Conservation (phyloP, 306 rosid genomes). For the Canavalia gladiata region DNA sequence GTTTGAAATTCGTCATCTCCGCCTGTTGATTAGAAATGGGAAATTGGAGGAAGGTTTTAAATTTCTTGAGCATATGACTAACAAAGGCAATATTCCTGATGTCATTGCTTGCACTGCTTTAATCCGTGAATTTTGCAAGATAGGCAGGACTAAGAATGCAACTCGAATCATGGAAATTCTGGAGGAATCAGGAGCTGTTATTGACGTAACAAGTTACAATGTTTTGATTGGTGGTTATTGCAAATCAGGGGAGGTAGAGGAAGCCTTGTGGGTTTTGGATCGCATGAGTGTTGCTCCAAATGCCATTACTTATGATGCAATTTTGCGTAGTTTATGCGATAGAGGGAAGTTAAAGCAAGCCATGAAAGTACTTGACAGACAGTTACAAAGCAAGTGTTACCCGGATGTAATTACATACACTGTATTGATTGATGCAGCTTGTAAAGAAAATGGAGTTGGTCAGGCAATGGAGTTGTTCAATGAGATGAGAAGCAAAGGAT, state of each 20-base stretch:
- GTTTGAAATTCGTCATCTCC: slow-evolving; percentile 62
- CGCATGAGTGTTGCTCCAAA: slow-evolving; percentile 77
- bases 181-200: slow-evolving; percentile 73
- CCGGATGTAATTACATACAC: slow-evolving; percentile 86
- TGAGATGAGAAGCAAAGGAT: slow-evolving; percentile 80
- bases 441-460: slow-evolving; percentile 81
- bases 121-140: slow-evolving; percentile 74
- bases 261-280: slow-evolving; percentile 71
- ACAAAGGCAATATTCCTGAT: slow-evolving; percentile 70
- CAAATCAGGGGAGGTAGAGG: slow-evolving; percentile 75
- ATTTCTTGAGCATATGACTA: slow-evolving; percentile 66
- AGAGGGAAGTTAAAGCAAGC: slow-evolving; percentile 76
- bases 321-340: slow-evolving; percentile 75
- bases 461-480: slow-evolving; percentile 82
- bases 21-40: slow-evolving; percentile 68
- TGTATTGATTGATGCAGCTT: slow-evolving; percentile 81
- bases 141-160: slow-evolving; percentile 73
- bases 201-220: slow-evolving; percentile 78
- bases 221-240: slow-evolving; percentile 53
- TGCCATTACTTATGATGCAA: slow-evolving; percentile 72
- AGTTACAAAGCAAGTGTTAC: slow-evolving; percentile 71
- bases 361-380: slow-evolving; percentile 72
- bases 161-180: slow-evolving; percentile 67
- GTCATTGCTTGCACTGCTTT: slow-evolving; percentile 72
- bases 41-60: slow-evolving; percentile 73